Evolutionary conservation across 805 yeast genomes (phyloP), one percentile per base, ranked within the genome.

Genomic region (Kazachstania psychrophila): DNA sequence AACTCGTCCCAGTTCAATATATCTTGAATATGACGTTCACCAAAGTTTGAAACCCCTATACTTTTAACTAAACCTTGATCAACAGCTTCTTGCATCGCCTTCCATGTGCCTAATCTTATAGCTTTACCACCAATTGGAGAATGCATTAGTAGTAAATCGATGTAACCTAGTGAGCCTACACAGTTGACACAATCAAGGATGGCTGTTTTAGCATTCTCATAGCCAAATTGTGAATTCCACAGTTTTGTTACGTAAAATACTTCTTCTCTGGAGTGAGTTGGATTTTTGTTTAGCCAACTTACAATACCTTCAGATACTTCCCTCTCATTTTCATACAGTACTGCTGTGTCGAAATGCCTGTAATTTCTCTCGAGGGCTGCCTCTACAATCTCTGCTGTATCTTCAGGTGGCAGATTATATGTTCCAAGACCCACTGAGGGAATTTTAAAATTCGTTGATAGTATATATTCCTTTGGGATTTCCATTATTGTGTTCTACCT

Each of bases 1-100:
- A 73, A 51, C 2, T 66, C 73, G 3, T 69, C 68, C 79, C 83
- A 76, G 3, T 53, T 47, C 29, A 79, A 61, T 31, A 83, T 58
- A 52, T 79, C 80, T 40, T 76, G 69, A 17, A 83, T 54, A 52
- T 77, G 85, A 4, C 57, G 60, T 12, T 58, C 51, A 32, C 85
- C 84, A 49, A 69, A 83, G 61, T 82, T 82, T 7, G 94, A 82
- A 12, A 84, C 88, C 33, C 94, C 95, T 39, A 84, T 75, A 11
- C 82, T 68, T 48, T 68, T 71, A 37, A 79, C 74, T 31, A 64
- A 55, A 8, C 85, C 80, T 6, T 61, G 62, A 20, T 68, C 72
- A 15, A 75, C 78, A 16, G 75, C 75, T 45, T 83, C 89, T 56
- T 83, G 87, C 68, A 83, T 68, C 1, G 87, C 88, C 49, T 61